A percentile compares a stretch with the other conserved stretches of the same genome.
Conservation (phyloP, 768 basidiomycete species). For the Postia placenta region DNA sequence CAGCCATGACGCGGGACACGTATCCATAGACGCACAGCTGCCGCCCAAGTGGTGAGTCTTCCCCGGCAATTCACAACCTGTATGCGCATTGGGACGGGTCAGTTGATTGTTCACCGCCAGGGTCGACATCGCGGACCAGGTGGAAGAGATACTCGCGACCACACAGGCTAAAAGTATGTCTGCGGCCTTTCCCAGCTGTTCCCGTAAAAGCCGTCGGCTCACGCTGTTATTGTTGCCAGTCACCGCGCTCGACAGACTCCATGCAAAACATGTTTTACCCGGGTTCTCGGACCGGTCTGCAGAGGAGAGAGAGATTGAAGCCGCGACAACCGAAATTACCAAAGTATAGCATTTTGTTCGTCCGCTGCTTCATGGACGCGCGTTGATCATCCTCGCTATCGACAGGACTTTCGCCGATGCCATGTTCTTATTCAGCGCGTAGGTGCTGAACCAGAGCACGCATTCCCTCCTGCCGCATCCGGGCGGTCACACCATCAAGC, state of each 20-base stretch:
- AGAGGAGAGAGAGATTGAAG: slow-evolving; percentile 92
- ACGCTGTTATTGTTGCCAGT: slow-evolving; percentile 42
- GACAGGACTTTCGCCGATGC: slow-evolving; percentile 34
- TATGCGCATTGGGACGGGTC: neutral
- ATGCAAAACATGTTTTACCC: slow-evolving; percentile 92
- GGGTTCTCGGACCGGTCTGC: slow-evolving; percentile 92
- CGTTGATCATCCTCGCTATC: slow-evolving; percentile 4
- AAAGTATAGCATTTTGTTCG: slow-evolving; percentile 40
- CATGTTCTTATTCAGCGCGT: slow-evolving; percentile 71
- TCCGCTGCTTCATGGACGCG: neutral
- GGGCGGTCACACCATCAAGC: slow-evolving; percentile 41
- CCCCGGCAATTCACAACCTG: slow-evolving; percentile 10
- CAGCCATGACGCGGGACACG: slow-evolving; percentile 35
- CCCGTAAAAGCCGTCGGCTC: slow-evolving; percentile 6
- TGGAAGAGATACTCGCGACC: slow-evolving; percentile 68
- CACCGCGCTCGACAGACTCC: slow-evolving; percentile 84
- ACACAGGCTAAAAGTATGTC: slow-evolving; percentile 74
- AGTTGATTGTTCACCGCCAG: slow-evolving; percentile 34
- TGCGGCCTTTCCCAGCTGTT: too few relatives aligned
- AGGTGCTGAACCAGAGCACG: slow-evolving; percentile 45
- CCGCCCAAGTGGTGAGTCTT: slow-evolving; percentile 80
- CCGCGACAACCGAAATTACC: slow-evolving; percentile 81
- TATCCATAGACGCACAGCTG: slow-evolving; percentile 51
- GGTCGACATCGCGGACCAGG: slow-evolving; percentile 91
- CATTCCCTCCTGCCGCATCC: slow-evolving; percentile 55